Evolutionary conservation across 768 basidiomycete genomes (phyloP).

Genomic region (Mycena vitilis): DNA sequence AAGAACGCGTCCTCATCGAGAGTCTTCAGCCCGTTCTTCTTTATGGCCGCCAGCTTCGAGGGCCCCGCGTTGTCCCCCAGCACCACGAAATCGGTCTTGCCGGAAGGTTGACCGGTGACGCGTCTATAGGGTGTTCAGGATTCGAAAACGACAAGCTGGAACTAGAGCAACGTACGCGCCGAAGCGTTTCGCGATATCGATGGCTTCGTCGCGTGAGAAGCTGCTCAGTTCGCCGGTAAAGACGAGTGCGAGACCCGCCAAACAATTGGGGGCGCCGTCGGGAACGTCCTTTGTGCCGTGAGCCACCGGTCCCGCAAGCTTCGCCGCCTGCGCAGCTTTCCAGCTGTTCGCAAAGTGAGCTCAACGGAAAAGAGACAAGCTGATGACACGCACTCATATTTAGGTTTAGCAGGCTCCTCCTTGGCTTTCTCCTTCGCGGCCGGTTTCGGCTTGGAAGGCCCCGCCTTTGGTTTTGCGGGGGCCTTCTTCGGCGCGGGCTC

Average conservation of each 20-base stretch:
- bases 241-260: slow-evolving; percentile 90
- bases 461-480: slow-evolving; percentile 25
- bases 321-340: slow-evolving; percentile 68
- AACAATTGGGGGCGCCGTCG: slow-evolving; percentile 76
- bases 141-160: not conserved
- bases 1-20: slow-evolving; percentile 91
- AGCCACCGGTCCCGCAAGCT: slow-evolving; percentile 69
- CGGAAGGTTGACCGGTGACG: slow-evolving; percentile 88
- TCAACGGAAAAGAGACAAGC: not conserved
- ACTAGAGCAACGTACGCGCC: slow-evolving; percentile 75
- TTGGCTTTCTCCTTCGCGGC: slow-evolving; percentile 33
- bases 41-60: slow-evolving; percentile 87
- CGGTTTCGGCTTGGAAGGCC: slow-evolving; percentile 34
- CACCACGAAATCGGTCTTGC: slow-evolving; percentile 90
- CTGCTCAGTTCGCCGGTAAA: slow-evolving; percentile 94
- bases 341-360: slow-evolving; percentile 47
- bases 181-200: slow-evolving; percentile 90
- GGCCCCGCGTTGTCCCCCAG: slow-evolving; percentile 91
- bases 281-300: slow-evolving; percentile 79
- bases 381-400: slow-evolving; percentile 40
- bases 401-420: slow-evolving; percentile 23
- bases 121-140: slow-evolving; percentile 61
- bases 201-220: slow-evolving; percentile 88
- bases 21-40: slow-evolving; percentile 81
- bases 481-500: slow-evolving; percentile 39